Base-by-base conservation (phyloP, 2,329 filamentous ascomycete species). In the Coniella vitis region DNA sequence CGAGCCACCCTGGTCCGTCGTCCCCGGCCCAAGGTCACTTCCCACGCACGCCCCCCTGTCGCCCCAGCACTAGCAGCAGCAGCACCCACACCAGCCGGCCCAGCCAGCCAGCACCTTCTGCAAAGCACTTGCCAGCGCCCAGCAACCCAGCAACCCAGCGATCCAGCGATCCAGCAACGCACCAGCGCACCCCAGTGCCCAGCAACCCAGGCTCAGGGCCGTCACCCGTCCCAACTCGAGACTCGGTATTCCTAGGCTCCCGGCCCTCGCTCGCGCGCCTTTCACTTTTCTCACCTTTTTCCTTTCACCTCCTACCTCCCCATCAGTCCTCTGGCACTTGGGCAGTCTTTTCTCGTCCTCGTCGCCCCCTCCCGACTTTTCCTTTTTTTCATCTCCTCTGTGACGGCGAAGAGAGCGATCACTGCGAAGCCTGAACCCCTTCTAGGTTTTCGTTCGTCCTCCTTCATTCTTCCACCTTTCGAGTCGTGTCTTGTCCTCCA, bases 401-500 rank as follows among this genome's bases (percentile, higher is more conserved):
- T 29, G 25, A 29, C 25, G 38, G 37, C 45, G 47, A 36, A 43
- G 47, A 50, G 41, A 53, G 44, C 43, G 47, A 53, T 47, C 43
- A 50, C 35, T 42, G 43, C 40, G 39, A 42, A 45, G 35, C 16
- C 32, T 36, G 25, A 14, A 19, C 19, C 39, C 35, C 38, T 29
- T 45, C 45, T 44, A 38, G 48, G 46, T 47, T 50, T 38, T 10
- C 39, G 43, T 37, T 38, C 25, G 13, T 44, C 38, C 38, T 44
- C 20, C 22, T 29, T 25, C 37, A 21, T 41, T 41, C 38, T 45
- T 40, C 21, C 47, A 42, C 51, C 36, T 29, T 29, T 53, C 51
- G 51, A 50, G 51, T 50, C 43, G 51, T 50, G 51, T 53, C 43
- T 53, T 42, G 43, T 32, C 42, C 17, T 38, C 43, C 38, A 34